phyloP scores from a whole-genome alignment of 73 alveolate species.

The Tetrahymena thermophila region DNA sequence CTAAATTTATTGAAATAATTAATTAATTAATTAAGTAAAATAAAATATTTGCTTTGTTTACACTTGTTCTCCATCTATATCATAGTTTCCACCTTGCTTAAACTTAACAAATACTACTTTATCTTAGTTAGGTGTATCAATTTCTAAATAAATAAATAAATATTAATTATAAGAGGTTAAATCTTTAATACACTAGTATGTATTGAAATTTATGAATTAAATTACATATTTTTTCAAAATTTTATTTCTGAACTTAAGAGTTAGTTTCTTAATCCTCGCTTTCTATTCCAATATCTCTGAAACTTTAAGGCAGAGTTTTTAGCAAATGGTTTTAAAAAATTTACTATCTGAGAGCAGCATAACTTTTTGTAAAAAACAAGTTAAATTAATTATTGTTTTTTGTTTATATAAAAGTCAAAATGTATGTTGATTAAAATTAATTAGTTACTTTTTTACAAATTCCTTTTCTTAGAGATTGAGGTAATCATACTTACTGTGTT shows the following conservation, averaged over 20 bases:
- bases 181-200: no score
- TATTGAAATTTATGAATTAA: no score
- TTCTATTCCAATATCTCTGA: neutral
- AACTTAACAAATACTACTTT: neutral
- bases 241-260: neutral
- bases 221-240: neutral
- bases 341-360: neutral
- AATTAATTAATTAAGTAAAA: neutral
- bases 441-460: neutral
- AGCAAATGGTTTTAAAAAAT: neutral
- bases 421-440: no score
- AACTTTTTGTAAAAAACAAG: neutral
- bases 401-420: no score
- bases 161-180: neutral
- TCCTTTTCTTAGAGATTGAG: neutral
- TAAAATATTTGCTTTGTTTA: neutral
- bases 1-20: neutral
- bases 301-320: neutral
- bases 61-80: neutral
- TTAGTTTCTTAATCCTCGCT: neutral
- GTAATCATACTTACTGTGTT: neutral
- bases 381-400: neutral
- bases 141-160: neutral
- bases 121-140: neutral
- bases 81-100: neutral